phyloP scores from a whole-genome alignment of 345 rosid species.

The Populus pruinosa region DNA sequence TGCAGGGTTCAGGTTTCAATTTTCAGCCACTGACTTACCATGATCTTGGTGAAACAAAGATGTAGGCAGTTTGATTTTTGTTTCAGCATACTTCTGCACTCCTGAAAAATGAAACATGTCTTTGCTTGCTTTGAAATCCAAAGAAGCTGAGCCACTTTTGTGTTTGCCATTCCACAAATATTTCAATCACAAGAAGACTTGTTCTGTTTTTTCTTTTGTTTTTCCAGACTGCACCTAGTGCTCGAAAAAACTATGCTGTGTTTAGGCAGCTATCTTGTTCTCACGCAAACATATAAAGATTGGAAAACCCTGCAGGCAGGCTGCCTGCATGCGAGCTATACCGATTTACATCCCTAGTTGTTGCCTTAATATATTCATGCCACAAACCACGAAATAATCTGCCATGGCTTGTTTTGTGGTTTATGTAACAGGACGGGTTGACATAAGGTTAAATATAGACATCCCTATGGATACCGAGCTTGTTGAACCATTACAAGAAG shows the following conservation, averaged over 20 bases:
- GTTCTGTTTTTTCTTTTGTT: too few species aligned
- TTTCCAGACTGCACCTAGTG: neutral
- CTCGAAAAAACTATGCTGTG: neutral
- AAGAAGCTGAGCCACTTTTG: neutral
- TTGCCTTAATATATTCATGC: neutral
- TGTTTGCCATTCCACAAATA: too few species aligned
- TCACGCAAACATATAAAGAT: neutral
- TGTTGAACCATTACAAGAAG: conserved; percentile 75
- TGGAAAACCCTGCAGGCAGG: neutral
- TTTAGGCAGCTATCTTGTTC: neutral
- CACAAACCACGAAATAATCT: neutral
- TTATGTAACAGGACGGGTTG: conserved; percentile 56
- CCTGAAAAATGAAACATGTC: neutral
- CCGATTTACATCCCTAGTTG: neutral
- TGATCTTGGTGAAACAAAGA: neutral
- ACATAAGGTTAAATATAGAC: conserved; percentile 56
- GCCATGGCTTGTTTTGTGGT: neutral
- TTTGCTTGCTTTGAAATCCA: neutral
- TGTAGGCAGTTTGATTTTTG: neutral
- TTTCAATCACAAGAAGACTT: too few species aligned
- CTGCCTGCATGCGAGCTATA: neutral
- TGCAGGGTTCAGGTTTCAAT: neutral
- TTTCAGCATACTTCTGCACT: neutral
- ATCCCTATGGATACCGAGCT: conserved; percentile 64
- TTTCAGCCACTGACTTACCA: neutral